Evolutionary conservation across 2,329 filamentous ascomycete genomes (phyloP), one percentile per base, ranked within the genome.

Genomic region (Penicillium vulpinum): DNA sequence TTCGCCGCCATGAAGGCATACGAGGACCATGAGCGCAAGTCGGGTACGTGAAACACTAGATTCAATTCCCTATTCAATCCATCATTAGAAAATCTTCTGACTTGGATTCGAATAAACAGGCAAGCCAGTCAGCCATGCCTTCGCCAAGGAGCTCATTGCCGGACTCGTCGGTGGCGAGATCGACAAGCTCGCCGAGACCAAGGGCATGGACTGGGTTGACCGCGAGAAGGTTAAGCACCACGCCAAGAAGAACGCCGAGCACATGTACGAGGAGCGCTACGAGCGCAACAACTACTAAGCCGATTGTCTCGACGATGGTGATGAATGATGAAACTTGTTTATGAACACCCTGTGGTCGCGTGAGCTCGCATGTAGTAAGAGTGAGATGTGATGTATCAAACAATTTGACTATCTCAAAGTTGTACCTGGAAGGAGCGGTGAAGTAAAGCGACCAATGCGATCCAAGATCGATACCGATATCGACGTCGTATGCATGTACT

Each of bases 1-100:
- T 93, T 93, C 71, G 87, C 85, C 62, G 90, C 86, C 67, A 89
- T 93, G 83, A 91, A 91, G 81, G 79, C 87, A 22, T 92, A 87
- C 68, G 89, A 92, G 77, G 87, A 92, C 74, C 80, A 84, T 67
- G 88, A 92, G 78, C 87, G 88, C 68, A 80, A 77, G 55, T 80
- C 90, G 72, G 89, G 87, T 86, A 78, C 26, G 78, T 48, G 28
- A n/a, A 51, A 16, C 24, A 57, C 43, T 4, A 18, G 16, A 31
- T 33, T 36, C 6, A 5, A 31, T 39, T 35, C 16, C n/a, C 28
- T 7, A 43, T 15, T 6, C 26, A 26, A 21, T 29, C n/a, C 5
- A 10, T 46, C 5, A 11, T 29, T 15, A 21, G 8, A n/a, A 7
- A 28, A 18, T n/a, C 0, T 35, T 29, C 40, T 45, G n/a, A 46